These are phyloP conservation scores for Amanita brunnescens DNA, from an alignment of 768 basidiomycete genomes.

Conservation along the genomic window DNA sequence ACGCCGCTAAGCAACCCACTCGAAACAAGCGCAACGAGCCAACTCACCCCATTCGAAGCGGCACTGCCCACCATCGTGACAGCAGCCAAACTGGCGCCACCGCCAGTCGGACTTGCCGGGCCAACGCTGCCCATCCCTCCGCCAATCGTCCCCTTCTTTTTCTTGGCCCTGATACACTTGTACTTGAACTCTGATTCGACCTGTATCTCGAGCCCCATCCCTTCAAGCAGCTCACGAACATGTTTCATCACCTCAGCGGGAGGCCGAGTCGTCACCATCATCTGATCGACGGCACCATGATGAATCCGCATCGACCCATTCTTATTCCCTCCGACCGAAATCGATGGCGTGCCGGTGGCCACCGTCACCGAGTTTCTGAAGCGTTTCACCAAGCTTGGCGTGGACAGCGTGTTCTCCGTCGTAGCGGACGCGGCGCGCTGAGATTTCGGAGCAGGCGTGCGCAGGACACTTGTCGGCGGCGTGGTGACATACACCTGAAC, in stretches of 20 bases:
- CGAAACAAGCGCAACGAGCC: background rate
- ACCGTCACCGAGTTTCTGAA: conserved; percentile 43
- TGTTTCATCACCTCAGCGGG: conserved; percentile 88
- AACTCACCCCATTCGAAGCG: conserved; percentile 77
- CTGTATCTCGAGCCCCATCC: conserved; percentile 87
- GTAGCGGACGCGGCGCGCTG: conserved; percentile 36
- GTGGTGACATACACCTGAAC: conserved; percentile 34
- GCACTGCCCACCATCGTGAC: conserved; percentile 75
- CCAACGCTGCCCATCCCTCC: conserved; percentile 23
- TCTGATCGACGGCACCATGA: conserved; percentile 87
- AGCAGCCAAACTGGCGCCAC: conserved; percentile 50
- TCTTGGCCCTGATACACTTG: conserved; percentile 74
- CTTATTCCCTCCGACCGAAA: conserved; percentile 19
- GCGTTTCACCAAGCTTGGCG: conserved; percentile 36
- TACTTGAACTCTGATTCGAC: conserved; percentile 88
- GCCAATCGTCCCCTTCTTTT: conserved; percentile 47
- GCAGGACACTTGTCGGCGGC: conserved; percentile 19
- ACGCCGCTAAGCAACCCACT: background rate
- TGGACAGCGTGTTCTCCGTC: conserved; percentile 32
- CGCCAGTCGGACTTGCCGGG: conserved; percentile 17
- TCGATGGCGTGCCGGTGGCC: conserved; percentile 18
- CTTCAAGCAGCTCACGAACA: conserved; percentile 67
- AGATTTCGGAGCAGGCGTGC: conserved; percentile 24
- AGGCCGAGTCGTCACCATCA: conserved; percentile 73
- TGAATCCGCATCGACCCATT: conserved; percentile 65